Percentiles rank a stretch among this genome's conserved stretches.
Conservation (phyloP, 2,329 filamentous ascomycete genomes). For the Fusarium nurragi region DNA sequence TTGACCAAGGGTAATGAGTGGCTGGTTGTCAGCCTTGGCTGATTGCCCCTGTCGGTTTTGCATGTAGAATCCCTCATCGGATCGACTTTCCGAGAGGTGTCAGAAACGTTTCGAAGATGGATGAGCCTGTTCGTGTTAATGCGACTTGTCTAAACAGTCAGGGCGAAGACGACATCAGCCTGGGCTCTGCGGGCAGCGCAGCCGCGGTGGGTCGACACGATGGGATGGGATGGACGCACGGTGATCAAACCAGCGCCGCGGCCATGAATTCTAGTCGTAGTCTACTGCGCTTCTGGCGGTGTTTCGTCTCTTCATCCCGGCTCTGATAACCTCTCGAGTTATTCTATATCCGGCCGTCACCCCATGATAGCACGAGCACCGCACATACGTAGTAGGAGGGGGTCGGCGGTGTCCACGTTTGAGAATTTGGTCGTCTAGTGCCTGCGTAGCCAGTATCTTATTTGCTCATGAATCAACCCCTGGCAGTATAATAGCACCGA, state of each 20-base stretch:
- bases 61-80: constrained; percentile 29
- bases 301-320: constrained; percentile 36
- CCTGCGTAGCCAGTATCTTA: constrained; percentile 7
- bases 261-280: constrained; percentile 29
- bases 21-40: constrained; percentile 10
- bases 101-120: constrained; percentile 32
- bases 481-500: constrained; percentile 25
- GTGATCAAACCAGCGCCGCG: constrained; percentile 22
- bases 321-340: constrained; percentile 18
- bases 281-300: constrained; percentile 37
- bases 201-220: constrained; percentile 13
- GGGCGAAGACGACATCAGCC: constrained; percentile 2
- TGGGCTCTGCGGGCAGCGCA: constrained; percentile 22
- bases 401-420: constrained; percentile 21
- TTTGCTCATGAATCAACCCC: constrained; percentile 19
- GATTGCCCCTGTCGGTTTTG: constrained; percentile 23
- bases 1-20: constrained; percentile 18
- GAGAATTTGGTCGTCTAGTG: constrained; percentile 34
- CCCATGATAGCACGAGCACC: constrained; percentile 15
- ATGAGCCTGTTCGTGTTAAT: constrained; percentile 4
- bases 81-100: constrained; percentile 35
- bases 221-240: constrained; percentile 7
- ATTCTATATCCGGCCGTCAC: constrained; percentile 35
- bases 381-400: constrained; percentile 5
- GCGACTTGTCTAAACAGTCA: constrained; percentile 12